Conservation (phyloP, 352 stramenopile species). For the Pythium grandisporangium region DNA sequence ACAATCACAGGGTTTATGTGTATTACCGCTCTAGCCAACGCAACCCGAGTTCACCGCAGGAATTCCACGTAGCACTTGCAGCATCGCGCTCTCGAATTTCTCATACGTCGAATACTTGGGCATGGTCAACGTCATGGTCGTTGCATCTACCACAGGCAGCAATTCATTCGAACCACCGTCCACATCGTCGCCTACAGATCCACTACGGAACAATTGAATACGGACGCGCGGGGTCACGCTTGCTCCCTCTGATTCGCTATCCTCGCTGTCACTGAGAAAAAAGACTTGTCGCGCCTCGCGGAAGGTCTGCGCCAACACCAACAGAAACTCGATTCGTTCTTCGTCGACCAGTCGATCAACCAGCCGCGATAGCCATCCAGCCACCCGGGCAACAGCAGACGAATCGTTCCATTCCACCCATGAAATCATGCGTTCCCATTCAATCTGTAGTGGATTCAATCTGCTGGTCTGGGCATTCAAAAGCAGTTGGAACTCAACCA, state of each 20-base stretch:
- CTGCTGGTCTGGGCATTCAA: conserved; percentile 17
- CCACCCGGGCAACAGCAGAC: not conserved
- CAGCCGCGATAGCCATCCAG: conserved; percentile 31
- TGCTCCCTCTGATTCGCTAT: not conserved
- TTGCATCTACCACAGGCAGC: conserved; percentile 19
- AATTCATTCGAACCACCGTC: conserved; percentile 2
- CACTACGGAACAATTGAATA: not conserved
- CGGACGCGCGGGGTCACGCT: not conserved
- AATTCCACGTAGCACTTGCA: conserved; percentile 34
- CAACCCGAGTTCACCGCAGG: no score
- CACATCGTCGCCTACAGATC: not conserved
- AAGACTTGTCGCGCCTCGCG: conserved; percentile 30
- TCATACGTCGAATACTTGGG: conserved; percentile 46
- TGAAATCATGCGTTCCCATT: no score
- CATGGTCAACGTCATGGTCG: conserved; percentile 25
- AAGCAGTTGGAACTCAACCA: conserved; percentile 43
- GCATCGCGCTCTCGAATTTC: conserved; percentile 31
- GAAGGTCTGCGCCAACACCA: conserved; percentile 45
- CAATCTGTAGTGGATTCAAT: not conserved
- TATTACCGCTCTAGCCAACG: no score
- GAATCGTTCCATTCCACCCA: no score
- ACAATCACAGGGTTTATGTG: no score
- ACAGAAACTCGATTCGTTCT: conserved; percentile 42
- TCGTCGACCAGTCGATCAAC: conserved; percentile 49
- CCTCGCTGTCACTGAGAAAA: conserved; percentile 14